Evolutionary conservation across 2,329 filamentous ascomycete genomes (phyloP).

Genomic region (Arthrobotrys iridis): DNA sequence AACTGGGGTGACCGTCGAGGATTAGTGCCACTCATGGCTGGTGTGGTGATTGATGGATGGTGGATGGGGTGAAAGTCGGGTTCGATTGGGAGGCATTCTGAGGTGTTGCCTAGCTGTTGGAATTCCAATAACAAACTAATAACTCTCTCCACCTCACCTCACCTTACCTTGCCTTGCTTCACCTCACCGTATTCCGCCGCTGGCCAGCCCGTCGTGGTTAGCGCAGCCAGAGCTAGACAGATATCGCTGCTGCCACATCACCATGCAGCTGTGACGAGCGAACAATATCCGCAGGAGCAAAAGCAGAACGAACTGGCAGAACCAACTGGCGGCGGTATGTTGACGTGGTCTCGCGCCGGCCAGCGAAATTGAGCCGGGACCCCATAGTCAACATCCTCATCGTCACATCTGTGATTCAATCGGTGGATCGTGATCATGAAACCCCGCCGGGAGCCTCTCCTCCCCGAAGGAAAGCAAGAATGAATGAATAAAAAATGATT

Average conservation of each 20-base stretch:
- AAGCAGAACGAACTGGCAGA: slow-evolving; percentile 43
- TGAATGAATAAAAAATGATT: no score
- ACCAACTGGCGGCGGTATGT: slow-evolving; percentile 53
- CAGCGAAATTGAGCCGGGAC: slow-evolving; percentile 44
- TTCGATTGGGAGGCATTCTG: background rate
- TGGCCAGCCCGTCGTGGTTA: slow-evolving; percentile 27
- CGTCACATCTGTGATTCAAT: background rate
- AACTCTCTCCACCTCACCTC: slow-evolving; percentile 16
- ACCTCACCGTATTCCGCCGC: slow-evolving; percentile 8
- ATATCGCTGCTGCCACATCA: slow-evolving; percentile 52
- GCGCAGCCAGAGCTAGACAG: slow-evolving; percentile 23
- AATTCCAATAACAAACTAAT: slow-evolving; percentile 15
- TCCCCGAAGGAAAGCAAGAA: no score
- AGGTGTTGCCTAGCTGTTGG: background rate
- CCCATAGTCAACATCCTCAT: slow-evolving; percentile 12
- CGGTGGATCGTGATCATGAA: slow-evolving; percentile 6
- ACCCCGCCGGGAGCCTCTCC: slow-evolving; percentile 11
- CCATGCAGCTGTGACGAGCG: slow-evolving; percentile 52
- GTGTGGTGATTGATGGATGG: background rate
- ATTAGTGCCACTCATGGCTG: slow-evolving; percentile 27
- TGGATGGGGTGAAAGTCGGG: background rate
- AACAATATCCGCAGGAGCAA: slow-evolving; percentile 31
- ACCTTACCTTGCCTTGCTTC: slow-evolving; percentile 5
- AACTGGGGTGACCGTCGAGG: slow-evolving; percentile 61
- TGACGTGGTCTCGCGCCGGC: slow-evolving; percentile 53